A percentile compares a stretch with the other conserved stretches of the same genome.
Conservation (phyloP, 2,329 filamentous ascomycete genomes). For the Aplosporella prunicola region DNA sequence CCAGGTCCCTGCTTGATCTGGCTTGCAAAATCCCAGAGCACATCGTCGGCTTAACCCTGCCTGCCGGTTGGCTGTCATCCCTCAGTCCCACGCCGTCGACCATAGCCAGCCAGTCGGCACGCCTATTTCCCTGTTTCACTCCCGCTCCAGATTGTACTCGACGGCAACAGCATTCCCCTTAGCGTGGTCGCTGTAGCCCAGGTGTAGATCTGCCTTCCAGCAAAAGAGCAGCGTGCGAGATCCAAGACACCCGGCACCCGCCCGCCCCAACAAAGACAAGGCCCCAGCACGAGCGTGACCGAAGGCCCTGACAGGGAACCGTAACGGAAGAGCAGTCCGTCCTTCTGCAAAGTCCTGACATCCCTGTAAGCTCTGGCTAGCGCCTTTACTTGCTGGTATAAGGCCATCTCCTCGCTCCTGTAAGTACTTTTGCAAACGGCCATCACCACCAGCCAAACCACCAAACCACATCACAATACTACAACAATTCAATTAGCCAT, state of each 20-base stretch:
- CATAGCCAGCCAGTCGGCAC: not conserved
- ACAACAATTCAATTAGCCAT: not conserved
- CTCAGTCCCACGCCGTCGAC: not conserved
- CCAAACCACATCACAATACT: not conserved
- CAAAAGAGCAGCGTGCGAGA: not conserved
- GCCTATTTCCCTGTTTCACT: not conserved
- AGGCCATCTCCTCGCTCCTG: slow-evolving; percentile 2
- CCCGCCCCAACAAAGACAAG: slow-evolving; percentile 6
- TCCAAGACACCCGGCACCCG: slow-evolving; percentile 6
- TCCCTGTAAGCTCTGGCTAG: slow-evolving; percentile 1
- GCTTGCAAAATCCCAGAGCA: not conserved
- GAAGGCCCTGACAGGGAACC: too few relatives aligned
- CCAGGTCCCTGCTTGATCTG: not conserved
- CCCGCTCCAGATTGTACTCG: not conserved
- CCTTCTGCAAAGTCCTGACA: too few relatives aligned
- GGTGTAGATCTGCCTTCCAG: slow-evolving; percentile 6
- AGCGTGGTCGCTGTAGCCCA: not conserved
- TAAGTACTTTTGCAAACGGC: not conserved
- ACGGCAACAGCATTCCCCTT: not conserved
- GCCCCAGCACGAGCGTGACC: slow-evolving; percentile 1
- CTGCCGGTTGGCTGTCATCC: not conserved
- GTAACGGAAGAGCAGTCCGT: too few relatives aligned
- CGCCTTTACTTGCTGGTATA: slow-evolving; percentile 1
- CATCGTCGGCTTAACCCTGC: not conserved
- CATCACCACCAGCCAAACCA: too few relatives aligned